Evolutionary conservation across 805 yeast species (phyloP).

Genomic region (Candida orba): DNA sequence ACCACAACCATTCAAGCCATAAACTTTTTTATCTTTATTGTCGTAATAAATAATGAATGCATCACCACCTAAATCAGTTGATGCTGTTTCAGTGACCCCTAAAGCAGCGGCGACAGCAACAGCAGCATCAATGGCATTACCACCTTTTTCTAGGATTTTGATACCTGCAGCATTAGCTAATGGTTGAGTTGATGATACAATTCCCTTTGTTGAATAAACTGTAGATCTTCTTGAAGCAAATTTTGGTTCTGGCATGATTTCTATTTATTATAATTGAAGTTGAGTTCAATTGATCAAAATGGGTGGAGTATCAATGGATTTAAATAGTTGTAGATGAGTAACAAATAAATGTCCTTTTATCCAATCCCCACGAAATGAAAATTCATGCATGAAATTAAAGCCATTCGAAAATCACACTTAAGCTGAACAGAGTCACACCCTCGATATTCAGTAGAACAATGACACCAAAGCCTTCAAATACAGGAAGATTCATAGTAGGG

Average conservation of each 20-base stretch:
- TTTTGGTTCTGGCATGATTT: constrained; percentile 7
- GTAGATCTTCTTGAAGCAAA: constrained; percentile 62
- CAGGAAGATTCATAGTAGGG: constrained; percentile 15
- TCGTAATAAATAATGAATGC: constrained; percentile 59
- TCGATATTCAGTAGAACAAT: neutral
- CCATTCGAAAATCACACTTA: too few species aligned
- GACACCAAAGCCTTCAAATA: constrained; percentile 8
- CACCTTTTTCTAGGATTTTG: constrained; percentile 58
- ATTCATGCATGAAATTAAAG: too few species aligned
- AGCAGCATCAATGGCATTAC: constrained; percentile 64
- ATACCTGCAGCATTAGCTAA: constrained; percentile 70
- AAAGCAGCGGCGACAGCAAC: constrained; percentile 53
- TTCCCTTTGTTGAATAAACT: constrained; percentile 65
- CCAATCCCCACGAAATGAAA: too few species aligned
- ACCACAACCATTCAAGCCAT: constrained; percentile 74
- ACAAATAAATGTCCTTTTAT: too few species aligned
- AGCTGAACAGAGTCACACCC: too few species aligned
- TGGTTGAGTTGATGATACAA: constrained; percentile 72
- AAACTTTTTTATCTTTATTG: constrained; percentile 40
- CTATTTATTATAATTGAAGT: neutral
- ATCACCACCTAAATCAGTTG: constrained; percentile 64
- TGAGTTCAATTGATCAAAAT: neutral
- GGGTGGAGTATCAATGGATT: too few species aligned
- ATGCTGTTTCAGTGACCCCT: constrained; percentile 49
- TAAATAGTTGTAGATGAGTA: too few species aligned